A percentile compares a stretch with the other conserved stretches of the same genome.
phyloP scores from a whole-genome alignment of 2,329 filamentous ascomycete species.

The Atkinsonella hypoxylon region DNA sequence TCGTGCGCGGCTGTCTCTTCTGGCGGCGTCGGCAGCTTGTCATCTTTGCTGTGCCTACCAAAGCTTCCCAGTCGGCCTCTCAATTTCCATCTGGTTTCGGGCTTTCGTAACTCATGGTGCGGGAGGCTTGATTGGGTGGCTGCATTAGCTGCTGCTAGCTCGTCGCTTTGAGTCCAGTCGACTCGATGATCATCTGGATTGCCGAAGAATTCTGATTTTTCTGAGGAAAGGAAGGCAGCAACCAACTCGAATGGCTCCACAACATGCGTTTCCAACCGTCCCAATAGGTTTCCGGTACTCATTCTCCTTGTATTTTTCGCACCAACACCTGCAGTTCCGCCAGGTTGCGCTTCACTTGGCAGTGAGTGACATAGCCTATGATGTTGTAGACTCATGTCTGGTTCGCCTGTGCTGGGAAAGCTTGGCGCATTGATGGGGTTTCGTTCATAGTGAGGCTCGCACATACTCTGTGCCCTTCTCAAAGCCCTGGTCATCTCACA shows the following conservation, averaged over 20 bases:
- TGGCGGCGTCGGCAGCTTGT: slow-evolving; percentile 11
- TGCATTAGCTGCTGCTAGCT: slow-evolving; percentile 15
- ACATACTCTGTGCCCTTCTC: slow-evolving; percentile 25
- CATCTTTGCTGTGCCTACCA: slow-evolving; percentile 16
- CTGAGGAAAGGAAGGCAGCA: slow-evolving; percentile 1
- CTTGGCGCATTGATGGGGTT: slow-evolving; percentile 29
- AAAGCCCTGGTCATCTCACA: slow-evolving; percentile 25
- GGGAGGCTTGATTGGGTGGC: background rate
- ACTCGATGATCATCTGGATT: slow-evolving; percentile 27
- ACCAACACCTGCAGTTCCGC: slow-evolving; percentile 6
- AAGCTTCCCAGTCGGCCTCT: slow-evolving; percentile 27
- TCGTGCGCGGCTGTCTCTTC: slow-evolving; percentile 9
- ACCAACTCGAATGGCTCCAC: slow-evolving; percentile 3
- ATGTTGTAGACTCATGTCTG: slow-evolving; percentile 13
- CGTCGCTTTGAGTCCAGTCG: slow-evolving; percentile 49
- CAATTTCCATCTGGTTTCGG: slow-evolving; percentile 38
- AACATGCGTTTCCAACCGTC: slow-evolving; percentile 8
- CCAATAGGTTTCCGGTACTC: slow-evolving; percentile 26
- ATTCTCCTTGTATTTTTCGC: slow-evolving; percentile 17
- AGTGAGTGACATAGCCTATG: slow-evolving; percentile 20
- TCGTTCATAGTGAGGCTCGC: slow-evolving; percentile 26
- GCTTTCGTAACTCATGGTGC: slow-evolving; percentile 26
- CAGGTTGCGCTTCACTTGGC: slow-evolving; percentile 13
- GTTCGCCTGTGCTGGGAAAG: slow-evolving; percentile 24
- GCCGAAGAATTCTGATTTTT: slow-evolving; percentile 1